Base-by-base conservation (phyloP, 2,329 filamentous ascomycete genomes). In the Aspergillus puulaauensis region DNA sequence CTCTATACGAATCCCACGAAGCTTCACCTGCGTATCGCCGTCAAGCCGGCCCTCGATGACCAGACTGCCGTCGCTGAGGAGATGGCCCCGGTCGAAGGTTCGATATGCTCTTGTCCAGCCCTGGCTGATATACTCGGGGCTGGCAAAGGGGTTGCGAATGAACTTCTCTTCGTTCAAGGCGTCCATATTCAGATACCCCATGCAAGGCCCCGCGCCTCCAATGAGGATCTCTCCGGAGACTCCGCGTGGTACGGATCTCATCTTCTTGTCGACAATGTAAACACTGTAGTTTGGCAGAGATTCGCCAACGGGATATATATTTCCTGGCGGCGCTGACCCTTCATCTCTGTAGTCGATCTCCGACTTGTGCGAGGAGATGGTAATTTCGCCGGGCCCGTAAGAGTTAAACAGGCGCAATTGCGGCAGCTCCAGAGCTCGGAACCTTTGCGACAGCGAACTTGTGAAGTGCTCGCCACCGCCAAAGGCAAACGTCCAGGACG, bases 341-440 rank as follows among this genome's bases (percentile, higher is more conserved):
- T 9, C 12, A 4, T 35, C 33, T 2, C 9, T 9, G 12, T 35
- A 35, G 12, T 7, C 3, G 15, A 69, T 52, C 8, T 66, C 58
- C 17, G n/a, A 54, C 9, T 56, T 41, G 17, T 55, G 63, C 27
- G 60, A 67, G 8, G 61, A 61, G 19, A 67, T 41, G 3, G 66
- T 66, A 19, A 63, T 61, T 53, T 73, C 70, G 0, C 68, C 59
- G 0, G 71, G 71, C 2, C 71, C 70, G 24, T 73, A 73, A 1
- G 31, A 63, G 50, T 73, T 71, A 19, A 66, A 54, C 9, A 69
- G 39, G 14, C 14, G 57, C 7, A 68, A 35, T 4, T 55, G 51
- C 0, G 57, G 31, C 39, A 57, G 54, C 2, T 47, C 48, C 3
- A 70, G 49, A 3, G 41, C 40, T 19, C 51, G 50, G 24, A 71